Evolutionary conservation across 1,284 basidiomycete genomes (phyloP), one percentile per base, ranked within the genome.

Genomic region (Microbotryum lychnidis-dioicae): DNA sequence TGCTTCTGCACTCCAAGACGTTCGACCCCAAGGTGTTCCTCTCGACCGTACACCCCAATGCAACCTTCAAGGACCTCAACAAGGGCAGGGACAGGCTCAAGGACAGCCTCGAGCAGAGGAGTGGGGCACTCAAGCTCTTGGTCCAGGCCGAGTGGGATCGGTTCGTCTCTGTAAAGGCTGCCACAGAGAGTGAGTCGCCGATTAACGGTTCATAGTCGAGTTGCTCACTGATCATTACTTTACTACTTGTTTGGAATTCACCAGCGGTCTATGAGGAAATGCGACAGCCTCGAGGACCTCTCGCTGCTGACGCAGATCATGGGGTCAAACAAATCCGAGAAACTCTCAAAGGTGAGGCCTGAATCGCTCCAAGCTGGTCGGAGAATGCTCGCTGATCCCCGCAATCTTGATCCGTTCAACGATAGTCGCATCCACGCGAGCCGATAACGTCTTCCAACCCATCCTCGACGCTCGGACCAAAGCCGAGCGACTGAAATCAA

Each of bases 81-180:
- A 78, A 80, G 12, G 92, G 91, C 58, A 18, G 21, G 66, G 66
- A 67, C 12, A 44, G 58, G 29, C 47, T 69, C 3, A 63, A 71
- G 42, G 77, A 82, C 23, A 86, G 88, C 20, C 85, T 96, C 64
- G 92, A 96, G 71, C 82, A 86, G 4, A 83, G 93, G 42, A 92
- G 90, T 2, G 91, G 94, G 71, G 94, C 93, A 27, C 87, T 98
- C 63, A 83, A 92, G 56, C 85, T 96, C 27, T 81, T 99, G 49
- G 96, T 99, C 25, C 91, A 97, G 76, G 91, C 97, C 72, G 97
- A 97, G 76, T 97, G 98, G 78, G 93, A 98, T 77, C 82, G 91
- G 27, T 98, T 98, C 73, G 94, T 98, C 14, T 89, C 91, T 5
- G 94, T 99, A 64, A 99, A 99, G 73, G 90, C 91, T 18, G 90